These are phyloP conservation scores for Pistacia integerrima DNA, from an alignment of 345 rosid genomes.

Conservation along the genomic window DNA sequence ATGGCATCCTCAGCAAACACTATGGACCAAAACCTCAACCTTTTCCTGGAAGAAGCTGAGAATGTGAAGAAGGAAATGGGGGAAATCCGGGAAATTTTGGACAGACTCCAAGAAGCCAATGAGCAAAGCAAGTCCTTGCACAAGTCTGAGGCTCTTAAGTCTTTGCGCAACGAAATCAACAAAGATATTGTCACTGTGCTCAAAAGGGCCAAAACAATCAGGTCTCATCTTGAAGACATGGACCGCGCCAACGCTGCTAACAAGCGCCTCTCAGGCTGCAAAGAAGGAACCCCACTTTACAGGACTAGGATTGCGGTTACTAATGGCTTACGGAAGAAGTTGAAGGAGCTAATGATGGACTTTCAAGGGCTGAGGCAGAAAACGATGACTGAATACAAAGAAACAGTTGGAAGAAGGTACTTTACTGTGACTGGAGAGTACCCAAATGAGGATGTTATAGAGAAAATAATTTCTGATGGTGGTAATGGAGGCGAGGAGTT, in stretches of 20 bases:
- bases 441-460: constrained; percentile 82
- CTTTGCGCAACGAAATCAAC: constrained; percentile 67
- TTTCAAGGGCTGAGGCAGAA: constrained; percentile 87
- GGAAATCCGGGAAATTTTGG: constrained; percentile 60
- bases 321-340: constrained; percentile 74
- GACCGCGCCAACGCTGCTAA: constrained; percentile 77
- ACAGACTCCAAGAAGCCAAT: constrained; percentile 61
- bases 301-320: constrained; percentile 81
- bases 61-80: constrained; percentile 81
- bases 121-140: constrained; percentile 86
- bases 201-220: constrained; percentile 61
- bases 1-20: constrained; percentile 49
- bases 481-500: constrained; percentile 75
- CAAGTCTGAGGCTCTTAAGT: constrained; percentile 70
- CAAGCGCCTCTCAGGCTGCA: constrained; percentile 73
- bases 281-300: constrained; percentile 79
- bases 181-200: constrained; percentile 65
- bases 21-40: constrained; percentile 68
- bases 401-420: constrained; percentile 86
- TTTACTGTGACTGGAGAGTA: constrained; percentile 88
- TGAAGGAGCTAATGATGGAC: constrained; percentile 94
- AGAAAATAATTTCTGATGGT: constrained; percentile 73
- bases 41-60: constrained; percentile 93
- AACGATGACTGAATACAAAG: constrained; percentile 91
- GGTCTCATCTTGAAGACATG: constrained; percentile 80